Conservation (phyloP, 2,329 filamentous ascomycete species). For the Aaosphaeria arxii region DNA sequence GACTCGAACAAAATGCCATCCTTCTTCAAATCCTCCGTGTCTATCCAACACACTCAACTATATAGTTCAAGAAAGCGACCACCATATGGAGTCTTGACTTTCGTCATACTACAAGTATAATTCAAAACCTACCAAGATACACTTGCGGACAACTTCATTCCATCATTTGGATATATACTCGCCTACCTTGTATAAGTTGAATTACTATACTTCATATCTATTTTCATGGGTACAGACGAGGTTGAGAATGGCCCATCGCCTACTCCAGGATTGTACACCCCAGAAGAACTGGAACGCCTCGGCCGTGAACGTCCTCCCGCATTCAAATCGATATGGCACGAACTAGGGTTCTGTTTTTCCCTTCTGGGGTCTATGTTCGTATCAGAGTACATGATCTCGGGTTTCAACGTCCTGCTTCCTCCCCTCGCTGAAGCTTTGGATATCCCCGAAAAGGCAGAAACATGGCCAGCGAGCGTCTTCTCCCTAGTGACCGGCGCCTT, state of each 20-base stretch:
- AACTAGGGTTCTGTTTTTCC: conserved; percentile 61
- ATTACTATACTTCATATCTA: not conserved
- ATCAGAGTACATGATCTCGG: conserved; percentile 72
- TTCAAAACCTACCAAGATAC: too few species aligned
- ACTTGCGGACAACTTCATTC: not conserved
- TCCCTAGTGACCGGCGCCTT: conserved; percentile 36
- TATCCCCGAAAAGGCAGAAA: conserved; percentile 63
- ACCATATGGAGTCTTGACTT: too few species aligned
- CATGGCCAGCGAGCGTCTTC: conserved; percentile 41
- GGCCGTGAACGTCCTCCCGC: conserved; percentile 60
- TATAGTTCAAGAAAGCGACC: too few species aligned
- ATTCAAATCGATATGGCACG: conserved; percentile 54
- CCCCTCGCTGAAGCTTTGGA: conserved; percentile 59
- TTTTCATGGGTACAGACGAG: not conserved
- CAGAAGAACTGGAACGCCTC: conserved; percentile 53
- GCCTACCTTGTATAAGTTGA: too few species aligned
- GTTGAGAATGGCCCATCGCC: not conserved
- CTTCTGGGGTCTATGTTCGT: conserved; percentile 63
- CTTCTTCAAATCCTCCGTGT: not conserved
- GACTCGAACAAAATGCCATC: not conserved
- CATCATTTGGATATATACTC: not conserved
- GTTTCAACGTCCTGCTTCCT: conserved; percentile 69
- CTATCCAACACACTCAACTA: too few species aligned
- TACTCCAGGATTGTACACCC: conserved; percentile 10
- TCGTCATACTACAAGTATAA: too few species aligned